phyloP scores from a whole-genome alignment of 805 yeast genomes.

The Cyberlindnera sargentensis region DNA sequence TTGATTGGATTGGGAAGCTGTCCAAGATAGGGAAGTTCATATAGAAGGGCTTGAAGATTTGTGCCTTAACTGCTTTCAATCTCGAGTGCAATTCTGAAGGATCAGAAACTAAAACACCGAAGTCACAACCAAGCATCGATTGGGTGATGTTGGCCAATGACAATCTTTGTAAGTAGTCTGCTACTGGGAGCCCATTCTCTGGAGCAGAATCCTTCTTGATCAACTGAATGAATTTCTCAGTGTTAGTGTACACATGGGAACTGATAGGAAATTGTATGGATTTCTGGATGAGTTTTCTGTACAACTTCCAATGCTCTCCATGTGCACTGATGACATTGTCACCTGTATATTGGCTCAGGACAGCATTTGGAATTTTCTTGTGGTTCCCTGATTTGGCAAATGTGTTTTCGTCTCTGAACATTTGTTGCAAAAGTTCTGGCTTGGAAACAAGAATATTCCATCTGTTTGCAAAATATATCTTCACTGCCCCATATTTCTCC shows the following conservation, averaged over 20 bases:
- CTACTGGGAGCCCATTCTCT: conserved; percentile 20
- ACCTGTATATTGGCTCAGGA: conserved; percentile 49
- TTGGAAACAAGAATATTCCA: conserved; percentile 51
- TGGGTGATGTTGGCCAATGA: conserved; percentile 44
- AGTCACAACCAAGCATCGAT: conserved; percentile 43
- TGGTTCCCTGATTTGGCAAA: conserved; percentile 58
- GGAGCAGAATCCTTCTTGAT: conserved; percentile 15
- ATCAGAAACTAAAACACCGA: conserved; percentile 30
- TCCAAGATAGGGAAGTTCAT: conserved; percentile 52
- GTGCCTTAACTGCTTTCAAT: conserved; percentile 39
- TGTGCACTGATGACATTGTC: conserved; percentile 56
- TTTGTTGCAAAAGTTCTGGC: conserved; percentile 39
- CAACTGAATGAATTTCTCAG: conserved; percentile 26
- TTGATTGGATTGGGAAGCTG: conserved; percentile 38
- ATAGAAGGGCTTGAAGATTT: conserved; percentile 48
- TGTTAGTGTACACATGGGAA: conserved; percentile 32
- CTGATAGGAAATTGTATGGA: conserved; percentile 44
- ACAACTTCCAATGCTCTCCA: conserved; percentile 43
- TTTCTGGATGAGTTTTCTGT: conserved; percentile 37
- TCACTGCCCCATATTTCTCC: conserved; percentile 50
- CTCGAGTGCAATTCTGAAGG: conserved; percentile 30
- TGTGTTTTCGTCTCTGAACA: conserved; percentile 41
- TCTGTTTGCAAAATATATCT: conserved; percentile 51
- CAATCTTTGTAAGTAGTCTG: conserved; percentile 39
- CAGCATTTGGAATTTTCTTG: conserved; percentile 48